phyloP scores from a whole-genome alignment of 768 basidiomycete genomes.

The Podaxis sp. region DNA sequence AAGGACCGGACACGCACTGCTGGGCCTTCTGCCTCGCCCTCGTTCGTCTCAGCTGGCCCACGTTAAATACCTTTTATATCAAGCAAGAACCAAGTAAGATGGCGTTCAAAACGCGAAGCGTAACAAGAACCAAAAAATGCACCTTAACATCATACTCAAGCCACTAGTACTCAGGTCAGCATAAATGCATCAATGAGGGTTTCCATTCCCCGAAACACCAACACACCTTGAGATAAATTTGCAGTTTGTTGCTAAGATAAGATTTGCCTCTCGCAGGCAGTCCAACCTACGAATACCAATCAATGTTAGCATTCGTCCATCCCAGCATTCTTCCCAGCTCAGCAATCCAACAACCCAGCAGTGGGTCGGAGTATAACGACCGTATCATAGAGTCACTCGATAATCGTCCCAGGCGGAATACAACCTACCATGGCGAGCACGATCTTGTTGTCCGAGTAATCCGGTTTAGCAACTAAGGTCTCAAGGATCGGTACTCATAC shows the following conservation, averaged over 20 bases:
- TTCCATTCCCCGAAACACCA: background rate
- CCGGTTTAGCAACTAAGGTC: constrained; percentile 83
- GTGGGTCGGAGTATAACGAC: background rate
- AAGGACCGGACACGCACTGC: constrained; percentile 46
- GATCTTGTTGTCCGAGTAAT: constrained; percentile 98
- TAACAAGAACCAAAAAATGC: constrained; percentile 1
- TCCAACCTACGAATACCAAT: constrained; percentile 65
- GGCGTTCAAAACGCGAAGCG: background rate
- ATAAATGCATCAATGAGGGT: constrained; percentile 12
- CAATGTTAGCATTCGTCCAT: background rate
- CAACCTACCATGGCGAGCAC: constrained; percentile 88
- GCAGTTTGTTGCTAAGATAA: constrained; percentile 96
- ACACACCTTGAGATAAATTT: constrained; percentile 88
- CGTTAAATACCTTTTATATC: constrained; percentile 86
- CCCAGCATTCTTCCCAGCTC: background rate
- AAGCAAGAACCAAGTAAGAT: background rate
- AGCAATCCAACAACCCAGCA: constrained; percentile 3
- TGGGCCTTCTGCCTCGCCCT: constrained; percentile 81
- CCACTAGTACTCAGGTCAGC: constrained; percentile 60
- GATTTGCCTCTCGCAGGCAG: constrained; percentile 98
- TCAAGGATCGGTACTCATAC: constrained; percentile 8
- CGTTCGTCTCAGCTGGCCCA: constrained; percentile 88
- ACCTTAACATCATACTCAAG: constrained; percentile 96
- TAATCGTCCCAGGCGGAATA: background rate
- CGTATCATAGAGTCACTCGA: background rate